These are phyloP conservation scores for Paramecium sexaurelia DNA, from an alignment of 73 alveolate genomes.

Conservation along the genomic window DNA sequence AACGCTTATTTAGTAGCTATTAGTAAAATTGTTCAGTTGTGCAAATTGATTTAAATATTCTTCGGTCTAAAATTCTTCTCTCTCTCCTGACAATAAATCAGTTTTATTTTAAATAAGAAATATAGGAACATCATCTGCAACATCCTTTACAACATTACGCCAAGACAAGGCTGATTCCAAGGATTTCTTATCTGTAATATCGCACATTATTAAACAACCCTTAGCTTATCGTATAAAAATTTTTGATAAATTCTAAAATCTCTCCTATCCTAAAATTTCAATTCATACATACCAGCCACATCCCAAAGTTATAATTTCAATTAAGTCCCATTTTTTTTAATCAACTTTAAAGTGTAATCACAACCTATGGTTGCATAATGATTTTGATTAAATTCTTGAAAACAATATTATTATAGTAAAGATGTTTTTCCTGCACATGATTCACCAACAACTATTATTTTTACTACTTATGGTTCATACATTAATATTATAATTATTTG, in stretches of 20 bases:
- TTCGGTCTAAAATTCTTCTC: neutral
- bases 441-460: slow-evolving; percentile 23
- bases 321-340: neutral
- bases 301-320: slow-evolving; percentile 16
- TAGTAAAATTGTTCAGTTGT: neutral
- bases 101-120: slow-evolving; percentile 30
- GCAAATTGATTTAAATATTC: slow-evolving; percentile 21
- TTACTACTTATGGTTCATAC: slow-evolving; percentile 32
- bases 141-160: neutral
- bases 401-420: neutral
- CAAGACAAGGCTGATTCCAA: slow-evolving; percentile 7
- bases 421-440: slow-evolving; percentile 30
- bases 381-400: neutral
- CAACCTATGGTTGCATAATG: slow-evolving; percentile 34
- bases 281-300: slow-evolving; percentile 14
- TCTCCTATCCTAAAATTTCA: slow-evolving; percentile 1
- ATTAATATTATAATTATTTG: neutral
- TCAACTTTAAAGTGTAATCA: slow-evolving; percentile 3
- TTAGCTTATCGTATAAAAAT: slow-evolving; percentile 12
- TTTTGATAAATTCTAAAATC: slow-evolving; percentile 33
- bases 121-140: slow-evolving; percentile 28
- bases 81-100: neutral
- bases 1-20: neutral
- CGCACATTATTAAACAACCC: slow-evolving; percentile 18
- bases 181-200: neutral